Evolutionary conservation across 371 early-diverging fungal genomes (phyloP).

Genomic region (Smittium culicis): DNA sequence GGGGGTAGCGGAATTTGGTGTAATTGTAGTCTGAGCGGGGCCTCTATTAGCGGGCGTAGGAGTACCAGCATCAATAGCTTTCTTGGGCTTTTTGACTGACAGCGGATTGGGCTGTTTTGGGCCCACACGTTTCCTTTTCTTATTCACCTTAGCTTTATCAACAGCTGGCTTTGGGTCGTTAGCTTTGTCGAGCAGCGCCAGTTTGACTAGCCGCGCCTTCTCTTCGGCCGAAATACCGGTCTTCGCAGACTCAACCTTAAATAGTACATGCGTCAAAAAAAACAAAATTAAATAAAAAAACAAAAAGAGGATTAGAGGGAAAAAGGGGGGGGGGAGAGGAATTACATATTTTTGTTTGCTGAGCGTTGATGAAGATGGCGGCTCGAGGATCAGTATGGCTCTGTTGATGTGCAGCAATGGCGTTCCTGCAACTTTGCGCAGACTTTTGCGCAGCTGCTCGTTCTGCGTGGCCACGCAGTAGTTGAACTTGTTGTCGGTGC

Average conservation of each 20-base stretch:
- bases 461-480: conserved; percentile 76
- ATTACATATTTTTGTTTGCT: neutral
- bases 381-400: conserved; percentile 66
- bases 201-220: neutral
- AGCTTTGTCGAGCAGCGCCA: no score
- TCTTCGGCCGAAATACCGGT: neutral
- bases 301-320: no score
- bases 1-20: neutral
- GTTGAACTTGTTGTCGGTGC: conserved; percentile 49
- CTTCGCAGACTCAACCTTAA: neutral
- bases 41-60: neutral
- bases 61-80: neutral
- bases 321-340: no score
- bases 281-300: neutral
- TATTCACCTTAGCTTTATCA: neutral
- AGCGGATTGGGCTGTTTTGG: neutral
- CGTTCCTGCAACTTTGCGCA: conserved; percentile 63
- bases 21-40: neutral
- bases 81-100: neutral
- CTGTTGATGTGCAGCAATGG: conserved; percentile 73
- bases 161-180: neutral
- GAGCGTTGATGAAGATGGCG: conserved; percentile 4
- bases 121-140: neutral
- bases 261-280: neutral
- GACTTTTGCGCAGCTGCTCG: conserved; percentile 39